Percentiles rank a stretch among this genome's conserved stretches.
phyloP scores from a whole-genome alignment of 1,139 yeast genomes.

The Pichia cactophila region DNA sequence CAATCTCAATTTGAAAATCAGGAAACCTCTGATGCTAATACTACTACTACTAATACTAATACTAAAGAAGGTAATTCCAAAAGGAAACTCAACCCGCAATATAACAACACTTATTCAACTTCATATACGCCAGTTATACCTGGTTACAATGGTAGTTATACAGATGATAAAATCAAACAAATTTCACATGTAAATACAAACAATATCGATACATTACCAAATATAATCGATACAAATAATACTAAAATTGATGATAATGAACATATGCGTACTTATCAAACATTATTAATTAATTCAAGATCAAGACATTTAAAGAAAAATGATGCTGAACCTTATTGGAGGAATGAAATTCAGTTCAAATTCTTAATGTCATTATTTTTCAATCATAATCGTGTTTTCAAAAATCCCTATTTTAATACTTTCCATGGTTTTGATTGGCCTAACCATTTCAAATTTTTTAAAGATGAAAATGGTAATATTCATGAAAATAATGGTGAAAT shows the following conservation, averaged over 20 bases:
- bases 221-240: not conserved
- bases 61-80: not conserved
- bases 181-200: not conserved
- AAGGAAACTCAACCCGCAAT: not conserved
- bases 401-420: slow-evolving; percentile 39
- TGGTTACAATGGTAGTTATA: not conserved
- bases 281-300: slow-evolving; percentile 30
- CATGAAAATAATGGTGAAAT: slow-evolving; percentile 32
- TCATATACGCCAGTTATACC: not conserved
- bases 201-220: not conserved
- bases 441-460: slow-evolving; percentile 22
- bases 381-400: slow-evolving; percentile 59
- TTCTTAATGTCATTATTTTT: slow-evolving; percentile 60
- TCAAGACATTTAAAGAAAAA: slow-evolving; percentile 72
- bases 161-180: not conserved
- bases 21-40: too few species aligned
- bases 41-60: not conserved
- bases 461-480: slow-evolving; percentile 19
- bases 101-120: not conserved
- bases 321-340: slow-evolving; percentile 90
- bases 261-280: slow-evolving; percentile 17
- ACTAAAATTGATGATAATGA: not conserved
- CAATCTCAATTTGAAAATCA: not conserved
- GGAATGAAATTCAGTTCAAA: slow-evolving; percentile 81
- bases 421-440: slow-evolving; percentile 31